Percentiles rank a stretch among this genome's conserved stretches.
These are phyloP conservation scores for Capsicum pubescens DNA, from an alignment of 257 asterid species.

Conservation along the genomic window DNA sequence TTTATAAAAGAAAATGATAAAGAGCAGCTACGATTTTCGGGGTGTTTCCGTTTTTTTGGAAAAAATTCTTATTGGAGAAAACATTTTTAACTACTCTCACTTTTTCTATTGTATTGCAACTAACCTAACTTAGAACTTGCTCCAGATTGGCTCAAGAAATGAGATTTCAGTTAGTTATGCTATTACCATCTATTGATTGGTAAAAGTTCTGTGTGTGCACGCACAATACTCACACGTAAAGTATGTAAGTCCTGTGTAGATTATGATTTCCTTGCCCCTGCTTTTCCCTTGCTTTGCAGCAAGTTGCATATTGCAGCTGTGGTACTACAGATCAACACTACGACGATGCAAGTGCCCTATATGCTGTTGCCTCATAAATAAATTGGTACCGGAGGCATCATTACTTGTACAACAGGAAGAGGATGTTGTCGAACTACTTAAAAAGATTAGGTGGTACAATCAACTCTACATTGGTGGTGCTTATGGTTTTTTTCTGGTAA, in stretches of 20 bases:
- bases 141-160: neutral
- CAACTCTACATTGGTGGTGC: constrained; percentile 52
- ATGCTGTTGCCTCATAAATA: constrained; percentile 53
- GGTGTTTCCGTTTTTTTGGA: neutral
- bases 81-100: no score
- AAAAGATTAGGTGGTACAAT: constrained; percentile 55
- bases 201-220: neutral
- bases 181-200: neutral
- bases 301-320: constrained; percentile 62
- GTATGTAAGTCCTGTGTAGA: neutral
- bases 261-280: neutral
- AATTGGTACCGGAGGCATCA: constrained; percentile 51
- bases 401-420: constrained; percentile 36
- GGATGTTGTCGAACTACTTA: constrained; percentile 43
- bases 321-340: constrained; percentile 57
- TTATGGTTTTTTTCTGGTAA: constrained; percentile 50
- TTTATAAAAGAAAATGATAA: neutral
- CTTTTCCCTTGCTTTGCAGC: constrained; percentile 36
- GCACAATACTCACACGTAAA: neutral
- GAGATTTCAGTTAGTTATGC: neutral
- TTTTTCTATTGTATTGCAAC: neutral
- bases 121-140: neutral
- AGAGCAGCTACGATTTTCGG: neutral
- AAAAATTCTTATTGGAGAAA: no score
- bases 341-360: constrained; percentile 69